phyloP scores from a whole-genome alignment of 1,284 basidiomycete species.

The Thelephora terrestris region DNA sequence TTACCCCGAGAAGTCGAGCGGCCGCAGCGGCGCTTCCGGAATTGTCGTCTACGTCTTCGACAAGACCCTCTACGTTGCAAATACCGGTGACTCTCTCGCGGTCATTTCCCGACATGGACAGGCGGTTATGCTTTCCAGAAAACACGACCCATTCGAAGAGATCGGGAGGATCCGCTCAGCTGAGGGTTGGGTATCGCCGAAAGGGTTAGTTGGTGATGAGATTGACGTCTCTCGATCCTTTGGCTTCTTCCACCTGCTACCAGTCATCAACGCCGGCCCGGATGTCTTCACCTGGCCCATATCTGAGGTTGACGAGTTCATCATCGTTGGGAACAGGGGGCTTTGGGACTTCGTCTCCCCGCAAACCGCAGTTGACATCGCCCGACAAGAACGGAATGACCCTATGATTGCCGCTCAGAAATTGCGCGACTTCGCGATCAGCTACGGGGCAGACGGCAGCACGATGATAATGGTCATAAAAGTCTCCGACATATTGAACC shows the following conservation, averaged over 20 bases:
- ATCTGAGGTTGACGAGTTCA: constrained; percentile 87
- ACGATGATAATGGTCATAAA: constrained; percentile 98
- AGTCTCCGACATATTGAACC: constrained; percentile 70
- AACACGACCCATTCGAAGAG: constrained; percentile 94
- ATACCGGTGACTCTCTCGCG: constrained; percentile 84
- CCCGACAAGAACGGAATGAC: constrained; percentile 74
- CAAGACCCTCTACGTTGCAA: constrained; percentile 83
- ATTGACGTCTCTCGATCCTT: constrained; percentile 89
- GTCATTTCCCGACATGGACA: constrained; percentile 81
- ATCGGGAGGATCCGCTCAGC: constrained; percentile 81
- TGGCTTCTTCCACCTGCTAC: constrained; percentile 88
- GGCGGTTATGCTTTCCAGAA: constrained; percentile 67
- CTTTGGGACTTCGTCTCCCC: constrained; percentile 94
- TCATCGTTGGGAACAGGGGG: constrained; percentile 90
- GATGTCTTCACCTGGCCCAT: constrained; percentile 67
- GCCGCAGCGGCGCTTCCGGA: constrained; percentile 76
- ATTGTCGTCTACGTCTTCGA: constrained; percentile 82
- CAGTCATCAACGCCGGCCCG: constrained; percentile 86
- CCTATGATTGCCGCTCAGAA: constrained; percentile 98
- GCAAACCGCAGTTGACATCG: constrained; percentile 96
- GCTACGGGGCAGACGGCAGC: constrained; percentile 90
- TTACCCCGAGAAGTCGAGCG: constrained; percentile 31
- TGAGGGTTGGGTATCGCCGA: constrained; percentile 95
- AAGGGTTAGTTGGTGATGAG: constrained; percentile 89
- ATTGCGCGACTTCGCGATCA: constrained; percentile 92